These are phyloP conservation scores for Citrus australasica DNA, from an alignment of 345 rosid genomes.

Conservation along the genomic window DNA sequence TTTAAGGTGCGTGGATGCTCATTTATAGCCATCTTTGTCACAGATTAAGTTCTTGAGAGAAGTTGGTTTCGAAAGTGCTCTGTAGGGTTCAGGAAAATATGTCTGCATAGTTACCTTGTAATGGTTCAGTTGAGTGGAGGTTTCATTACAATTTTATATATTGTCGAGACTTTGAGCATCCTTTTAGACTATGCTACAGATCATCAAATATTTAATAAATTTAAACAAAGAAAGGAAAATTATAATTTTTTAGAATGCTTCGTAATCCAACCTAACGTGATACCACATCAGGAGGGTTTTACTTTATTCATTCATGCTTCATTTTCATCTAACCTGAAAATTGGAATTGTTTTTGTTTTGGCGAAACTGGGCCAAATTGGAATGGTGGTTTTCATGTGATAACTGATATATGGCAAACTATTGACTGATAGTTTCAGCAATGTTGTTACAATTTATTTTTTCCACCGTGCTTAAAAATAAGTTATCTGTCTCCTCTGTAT, in stretches of 20 bases:
- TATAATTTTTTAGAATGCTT: not conserved
- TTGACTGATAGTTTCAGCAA: too few relatives aligned
- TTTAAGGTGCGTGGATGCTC: not conserved
- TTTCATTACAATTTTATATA: not conserved
- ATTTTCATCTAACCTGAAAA: not conserved
- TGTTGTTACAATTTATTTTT: not conserved
- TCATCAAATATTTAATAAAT: not conserved
- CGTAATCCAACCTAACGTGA: not conserved
- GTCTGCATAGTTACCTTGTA: not conserved
- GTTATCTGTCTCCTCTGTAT: not conserved
- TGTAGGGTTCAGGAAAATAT: too few relatives aligned
- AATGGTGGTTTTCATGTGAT: not conserved
- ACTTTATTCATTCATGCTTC: not conserved
- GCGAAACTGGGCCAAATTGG: not conserved
- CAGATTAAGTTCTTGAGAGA: not conserved
- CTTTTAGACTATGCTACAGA: not conserved
- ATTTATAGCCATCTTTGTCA: not conserved
- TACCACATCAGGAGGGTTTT: not conserved
- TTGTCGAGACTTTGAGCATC: not conserved
- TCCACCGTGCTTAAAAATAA: not conserved
- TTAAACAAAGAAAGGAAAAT: not conserved
- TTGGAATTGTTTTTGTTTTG: not conserved
- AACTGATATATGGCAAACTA: too few relatives aligned
- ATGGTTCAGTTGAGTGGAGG: not conserved
- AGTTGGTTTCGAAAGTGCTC: not conserved